Conservation (phyloP, 2,329 filamentous ascomycete genomes). For the Fusarium oligoseptatum region DNA sequence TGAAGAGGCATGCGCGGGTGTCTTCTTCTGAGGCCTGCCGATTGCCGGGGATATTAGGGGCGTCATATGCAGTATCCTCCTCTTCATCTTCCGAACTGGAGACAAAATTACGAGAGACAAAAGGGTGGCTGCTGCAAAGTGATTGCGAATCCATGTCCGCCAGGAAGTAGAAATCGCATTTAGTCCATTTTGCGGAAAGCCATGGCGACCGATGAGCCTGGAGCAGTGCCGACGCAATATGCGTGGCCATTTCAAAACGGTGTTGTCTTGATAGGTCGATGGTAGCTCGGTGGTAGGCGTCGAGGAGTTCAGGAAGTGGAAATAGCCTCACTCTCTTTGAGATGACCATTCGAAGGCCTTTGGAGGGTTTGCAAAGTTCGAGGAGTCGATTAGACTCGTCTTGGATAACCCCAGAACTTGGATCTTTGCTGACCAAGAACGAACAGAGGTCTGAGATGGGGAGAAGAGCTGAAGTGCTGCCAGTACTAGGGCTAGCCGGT, state of each 20-base stretch:
- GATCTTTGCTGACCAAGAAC: neutral
- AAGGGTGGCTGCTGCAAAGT: neutral
- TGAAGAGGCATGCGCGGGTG: neutral
- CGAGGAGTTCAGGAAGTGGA: neutral
- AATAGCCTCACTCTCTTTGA: neutral
- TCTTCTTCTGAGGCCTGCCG: neutral
- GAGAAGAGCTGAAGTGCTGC: neutral
- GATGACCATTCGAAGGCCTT: neutral
- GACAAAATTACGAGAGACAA: neutral
- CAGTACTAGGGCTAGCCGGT: neutral
- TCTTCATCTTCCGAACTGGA: neutral
- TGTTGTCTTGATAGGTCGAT: neutral
- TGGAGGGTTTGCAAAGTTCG: neutral
- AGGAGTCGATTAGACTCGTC: neutral
- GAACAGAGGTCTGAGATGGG: neutral
- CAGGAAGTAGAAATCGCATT: neutral
- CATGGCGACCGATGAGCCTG: neutral
- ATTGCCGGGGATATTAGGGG: neutral
- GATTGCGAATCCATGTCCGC: neutral
- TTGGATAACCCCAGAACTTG: neutral
- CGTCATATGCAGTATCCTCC: neutral
- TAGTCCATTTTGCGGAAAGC: neutral
- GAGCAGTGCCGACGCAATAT: neutral
- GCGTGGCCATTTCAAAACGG: neutral
- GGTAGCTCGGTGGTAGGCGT: neutral